Base-by-base conservation (phyloP, 1,284 basidiomycete genomes). In the Rhodotorula sp. region DNA sequence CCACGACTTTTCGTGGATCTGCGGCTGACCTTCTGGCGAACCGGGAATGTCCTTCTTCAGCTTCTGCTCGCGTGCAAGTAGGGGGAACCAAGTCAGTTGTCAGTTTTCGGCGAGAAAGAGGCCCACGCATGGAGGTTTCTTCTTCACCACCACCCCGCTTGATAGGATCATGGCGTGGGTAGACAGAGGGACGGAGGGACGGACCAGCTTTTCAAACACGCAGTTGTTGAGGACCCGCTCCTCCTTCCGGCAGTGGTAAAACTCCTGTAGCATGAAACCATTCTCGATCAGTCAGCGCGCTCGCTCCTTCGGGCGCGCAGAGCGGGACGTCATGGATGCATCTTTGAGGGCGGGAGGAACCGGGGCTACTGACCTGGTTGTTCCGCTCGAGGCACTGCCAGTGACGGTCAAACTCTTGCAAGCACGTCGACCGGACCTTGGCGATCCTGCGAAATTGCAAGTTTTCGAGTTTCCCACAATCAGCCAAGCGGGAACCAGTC, bases 381-480 rank as follows among this genome's bases (percentile, higher is more conserved):
- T 95, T 91, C 80, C 86, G 85, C 83, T 99, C 97, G 76, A 99
- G 84, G 82, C 97, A 99, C 75, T 90, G 85, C 93, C 93, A 99
- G 82, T 99, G 97, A 29, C 88, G 87, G 78, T 97, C 89, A 80
- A 94, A 99, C 80, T 95, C 89, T 75, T 88, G 85, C 75, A 91
- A 82, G 81, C 97, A 99, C 83, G 91, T 91, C 82, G 96, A 91
- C 74, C 93, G 86, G 86, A 99, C 90, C 86, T 97, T 97, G 73
- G 84, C 87, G 76, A 99, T 93, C 74, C 96, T 97, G 73, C 60
- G 23, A 6, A 16, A 56, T 15, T 46, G 43, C 43, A 1, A 16
- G 34, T 29, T 2, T 29, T 29, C 29, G 29, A 29, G 29, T 29
- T 29, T 29, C 29, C 29, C 29, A 29, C 29, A 29, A 29, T 29